Evolutionary conservation across 1,284 basidiomycete genomes (phyloP).

Genomic region (Heliocybe sulcata): DNA sequence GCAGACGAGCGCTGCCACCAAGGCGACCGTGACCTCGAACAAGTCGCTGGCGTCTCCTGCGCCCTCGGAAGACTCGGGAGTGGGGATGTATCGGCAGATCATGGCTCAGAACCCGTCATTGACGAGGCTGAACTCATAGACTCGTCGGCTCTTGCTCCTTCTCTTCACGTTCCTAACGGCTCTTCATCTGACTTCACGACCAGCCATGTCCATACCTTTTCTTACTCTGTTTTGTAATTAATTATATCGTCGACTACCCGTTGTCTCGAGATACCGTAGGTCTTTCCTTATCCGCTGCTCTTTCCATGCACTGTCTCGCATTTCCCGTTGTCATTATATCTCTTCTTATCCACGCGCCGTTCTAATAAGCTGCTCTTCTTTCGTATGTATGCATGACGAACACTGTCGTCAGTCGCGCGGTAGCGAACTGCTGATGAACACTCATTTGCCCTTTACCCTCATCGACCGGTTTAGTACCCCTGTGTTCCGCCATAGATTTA

Average conservation of each 20-base stretch:
- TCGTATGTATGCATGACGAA: conserved; percentile 9
- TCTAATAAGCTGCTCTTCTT: not conserved
- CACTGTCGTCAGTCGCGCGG: conserved; percentile 9
- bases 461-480: not conserved
- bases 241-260: conserved; percentile 10
- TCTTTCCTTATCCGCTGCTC: conserved; percentile 4
- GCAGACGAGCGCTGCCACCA: conserved; percentile 49
- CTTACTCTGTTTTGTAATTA: conserved; percentile 12
- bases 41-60: conserved; percentile 64
- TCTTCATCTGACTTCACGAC: not conserved
- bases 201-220: conserved; percentile 11
- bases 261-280: conserved; percentile 14
- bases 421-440: not conserved
- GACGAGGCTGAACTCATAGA: conserved; percentile 30
- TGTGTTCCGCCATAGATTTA: not conserved
- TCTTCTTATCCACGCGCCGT: conserved; percentile 6
- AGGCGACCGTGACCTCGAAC: conserved; percentile 15
- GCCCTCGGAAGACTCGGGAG: conserved; percentile 79
- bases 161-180: not conserved
- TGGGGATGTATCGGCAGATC: conserved; percentile 73
- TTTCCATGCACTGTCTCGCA: conserved; percentile 10
- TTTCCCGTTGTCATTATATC: conserved; percentile 4
- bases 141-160: not conserved
- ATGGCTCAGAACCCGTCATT: conserved; percentile 66
- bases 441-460: conserved; percentile 1